Evolutionary conservation across 495 filamentous ascomycete species (phyloP).

Genomic region (Aspergillus conjunctus): DNA sequence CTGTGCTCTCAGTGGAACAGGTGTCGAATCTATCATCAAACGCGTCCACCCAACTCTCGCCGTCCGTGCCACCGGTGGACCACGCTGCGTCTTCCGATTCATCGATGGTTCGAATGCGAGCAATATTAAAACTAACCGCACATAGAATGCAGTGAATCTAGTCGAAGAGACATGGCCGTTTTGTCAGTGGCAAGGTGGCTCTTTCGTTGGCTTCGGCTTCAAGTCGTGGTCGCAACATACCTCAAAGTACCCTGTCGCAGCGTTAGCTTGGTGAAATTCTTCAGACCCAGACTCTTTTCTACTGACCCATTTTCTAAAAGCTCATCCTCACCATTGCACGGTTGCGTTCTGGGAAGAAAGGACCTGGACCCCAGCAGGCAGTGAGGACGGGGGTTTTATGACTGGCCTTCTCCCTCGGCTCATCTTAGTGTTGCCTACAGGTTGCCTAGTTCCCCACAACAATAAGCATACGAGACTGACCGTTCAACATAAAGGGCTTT

Average conservation of each 20-base stretch:
- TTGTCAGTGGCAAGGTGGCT: neutral
- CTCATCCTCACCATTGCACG: neutral
- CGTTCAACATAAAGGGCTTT: neutral
- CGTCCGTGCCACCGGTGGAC: neutral
- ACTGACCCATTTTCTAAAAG: neutral
- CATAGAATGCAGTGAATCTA: conserved; percentile 5
- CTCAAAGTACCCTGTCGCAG: neutral
- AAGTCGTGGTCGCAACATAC: neutral
- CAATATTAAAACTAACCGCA: neutral
- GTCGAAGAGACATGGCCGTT: neutral
- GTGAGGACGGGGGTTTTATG: neutral
- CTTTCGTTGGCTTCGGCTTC: neutral
- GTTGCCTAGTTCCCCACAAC: neutral
- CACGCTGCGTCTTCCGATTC: neutral
- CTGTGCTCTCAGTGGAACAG: neutral
- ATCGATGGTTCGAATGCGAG: neutral
- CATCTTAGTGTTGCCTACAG: too few species aligned
- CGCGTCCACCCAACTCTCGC: neutral
- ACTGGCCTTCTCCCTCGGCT: neutral
- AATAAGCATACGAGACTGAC: too few species aligned
- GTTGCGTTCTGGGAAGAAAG: neutral
- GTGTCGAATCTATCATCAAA: neutral
- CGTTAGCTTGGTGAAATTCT: neutral
- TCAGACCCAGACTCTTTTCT: neutral
- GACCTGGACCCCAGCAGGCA: neutral